A percentile compares a stretch with the other conserved stretches of the same genome.
phyloP scores from a whole-genome alignment of 768 basidiomycete genomes.

The Holtermanniella nyarrowii region DNA sequence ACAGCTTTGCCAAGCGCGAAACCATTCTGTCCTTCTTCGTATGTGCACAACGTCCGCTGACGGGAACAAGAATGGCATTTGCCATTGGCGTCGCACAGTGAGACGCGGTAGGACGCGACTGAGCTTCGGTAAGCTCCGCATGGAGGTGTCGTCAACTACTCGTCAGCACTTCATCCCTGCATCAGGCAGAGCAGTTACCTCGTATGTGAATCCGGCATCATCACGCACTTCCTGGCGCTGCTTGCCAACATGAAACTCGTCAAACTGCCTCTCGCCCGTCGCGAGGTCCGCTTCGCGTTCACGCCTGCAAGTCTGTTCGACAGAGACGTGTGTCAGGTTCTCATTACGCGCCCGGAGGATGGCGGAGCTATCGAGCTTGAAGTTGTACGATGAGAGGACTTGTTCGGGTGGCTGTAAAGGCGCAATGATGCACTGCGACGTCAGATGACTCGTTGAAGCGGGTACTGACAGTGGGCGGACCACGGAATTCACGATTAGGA shows the following conservation, averaged over 20 bases:
- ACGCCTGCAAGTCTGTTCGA: slow-evolving; percentile 23
- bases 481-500: slow-evolving; percentile 24
- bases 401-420: slow-evolving; percentile 3
- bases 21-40: slow-evolving; percentile 16
- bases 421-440: slow-evolving; percentile 22
- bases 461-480: slow-evolving; percentile 19
- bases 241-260: neutral
- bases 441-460: neutral
- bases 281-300: slow-evolving; percentile 2
- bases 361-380: slow-evolving; percentile 12
- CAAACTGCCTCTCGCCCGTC: too few species aligned
- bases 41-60: slow-evolving; percentile 23
- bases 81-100: slow-evolving; percentile 19
- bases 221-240: neutral
- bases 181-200: neutral
- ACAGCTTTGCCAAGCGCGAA: slow-evolving; percentile 19
- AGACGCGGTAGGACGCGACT: slow-evolving; percentile 20
- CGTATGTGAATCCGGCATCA: neutral
- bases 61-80: slow-evolving; percentile 13
- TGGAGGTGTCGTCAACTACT: slow-evolving; percentile 11
- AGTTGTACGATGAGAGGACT: slow-evolving; percentile 11
- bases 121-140: slow-evolving; percentile 16
- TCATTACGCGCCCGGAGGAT: slow-evolving; percentile 9
- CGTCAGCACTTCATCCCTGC: neutral
- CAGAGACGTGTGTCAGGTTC: slow-evolving; percentile 12